Evolutionary conservation across 495 filamentous ascomycete species (phyloP), one percentile per base, ranked within the genome.

Genomic region (Penicillium pancosmium): DNA sequence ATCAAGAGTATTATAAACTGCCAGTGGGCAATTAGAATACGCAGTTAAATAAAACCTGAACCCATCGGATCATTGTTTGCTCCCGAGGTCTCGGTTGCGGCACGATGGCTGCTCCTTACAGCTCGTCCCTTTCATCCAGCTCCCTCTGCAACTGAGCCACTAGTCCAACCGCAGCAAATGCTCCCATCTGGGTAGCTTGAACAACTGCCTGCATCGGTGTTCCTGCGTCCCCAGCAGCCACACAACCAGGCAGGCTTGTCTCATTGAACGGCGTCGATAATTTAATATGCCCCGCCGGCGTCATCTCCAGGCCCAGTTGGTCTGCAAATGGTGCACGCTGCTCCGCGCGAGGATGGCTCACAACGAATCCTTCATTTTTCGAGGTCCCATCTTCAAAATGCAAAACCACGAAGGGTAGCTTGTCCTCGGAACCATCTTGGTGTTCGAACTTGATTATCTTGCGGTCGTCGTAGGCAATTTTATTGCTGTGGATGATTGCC

Each of bases 161-260:
- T 11, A 48, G 23, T 13, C 46, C 46, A 48, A 11, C 21, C 4
- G 9, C 46, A 48, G 21, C 46, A 27, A 48, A 48, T 27, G 21
- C 23, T 48, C 46, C 46, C 46, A 48, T 48, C 21, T 48, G 46
- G 19, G 21, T 8, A 48, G 46, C 46, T 10, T 48, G 46, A 15
- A 48, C 46, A 27, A 48, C 46, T 5, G 46, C 21, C 10, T 27
- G 9, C 46, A 48, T 48, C 19, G 21, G 18, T 12, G 46, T 23
- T 12, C 18, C 46, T 48, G 46, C 46, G 31, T 48, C 46, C 5
- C 46, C 46, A 48, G 46, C 46, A 27, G 46, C 46, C 19, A 48
- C 19, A 13, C 46, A 48, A 15, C 46, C 46, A 25, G 46, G 10
- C 1, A 48, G 8, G 46, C 46, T 48, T 19, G 46, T 48, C 46